Evolutionary conservation across 805 yeast genomes (phyloP).

Genomic region (Yarrowia sp.): DNA sequence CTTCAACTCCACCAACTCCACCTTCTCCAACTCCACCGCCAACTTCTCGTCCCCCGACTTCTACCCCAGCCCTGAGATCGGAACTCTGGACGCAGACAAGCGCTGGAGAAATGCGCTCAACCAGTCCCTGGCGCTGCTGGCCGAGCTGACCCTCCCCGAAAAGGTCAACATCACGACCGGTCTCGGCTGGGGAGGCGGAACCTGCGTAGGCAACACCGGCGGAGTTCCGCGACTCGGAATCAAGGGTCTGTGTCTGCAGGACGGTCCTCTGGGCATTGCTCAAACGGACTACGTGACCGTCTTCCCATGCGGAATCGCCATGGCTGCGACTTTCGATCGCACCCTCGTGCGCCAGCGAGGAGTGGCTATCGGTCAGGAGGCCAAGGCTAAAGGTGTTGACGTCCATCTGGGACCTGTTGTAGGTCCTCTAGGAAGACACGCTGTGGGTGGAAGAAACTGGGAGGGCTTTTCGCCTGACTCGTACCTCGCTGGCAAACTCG

Average conservation of each 20-base stretch:
- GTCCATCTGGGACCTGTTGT: constrained; percentile 55
- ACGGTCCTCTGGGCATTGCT: constrained; percentile 61
- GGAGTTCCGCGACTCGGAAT: constrained; percentile 54
- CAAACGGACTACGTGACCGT: constrained; percentile 53
- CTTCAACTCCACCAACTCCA: not conserved
- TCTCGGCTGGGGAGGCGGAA: not conserved
- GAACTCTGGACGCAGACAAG: not conserved
- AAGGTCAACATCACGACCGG: constrained; percentile 14
- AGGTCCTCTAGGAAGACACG: constrained; percentile 62
- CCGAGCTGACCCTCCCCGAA: not conserved
- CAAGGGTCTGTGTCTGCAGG: constrained; percentile 57
- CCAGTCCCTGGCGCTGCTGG: not conserved
- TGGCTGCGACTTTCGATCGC: constrained; percentile 57
- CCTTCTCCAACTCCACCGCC: not conserved
- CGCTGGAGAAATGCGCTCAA: not conserved
- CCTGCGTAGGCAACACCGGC: constrained; percentile 37
- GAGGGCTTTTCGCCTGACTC: not conserved
- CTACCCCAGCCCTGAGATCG: not conserved
- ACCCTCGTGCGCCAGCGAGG: constrained; percentile 53
- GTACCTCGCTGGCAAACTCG: not conserved
- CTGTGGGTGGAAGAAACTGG: constrained; percentile 57
- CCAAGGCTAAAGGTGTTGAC: constrained; percentile 53
- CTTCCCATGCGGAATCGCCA: constrained; percentile 58
- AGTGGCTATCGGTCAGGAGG: constrained; percentile 56
- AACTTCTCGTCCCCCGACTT: not conserved